phyloP scores from a whole-genome alignment of 805 yeast species.

The Nakazawaea peltata region DNA sequence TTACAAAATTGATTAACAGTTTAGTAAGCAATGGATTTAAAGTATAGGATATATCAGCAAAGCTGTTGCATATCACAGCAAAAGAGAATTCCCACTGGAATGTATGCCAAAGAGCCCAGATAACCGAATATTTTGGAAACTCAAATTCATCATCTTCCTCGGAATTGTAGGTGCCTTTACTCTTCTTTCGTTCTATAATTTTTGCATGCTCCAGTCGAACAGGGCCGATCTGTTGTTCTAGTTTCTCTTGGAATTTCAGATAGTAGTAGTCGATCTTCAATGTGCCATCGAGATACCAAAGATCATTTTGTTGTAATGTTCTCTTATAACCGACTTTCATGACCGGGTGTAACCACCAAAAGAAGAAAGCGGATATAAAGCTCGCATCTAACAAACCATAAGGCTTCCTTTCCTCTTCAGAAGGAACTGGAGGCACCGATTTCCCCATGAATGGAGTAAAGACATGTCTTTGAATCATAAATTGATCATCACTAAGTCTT shows the following conservation, averaged over 20 bases:
- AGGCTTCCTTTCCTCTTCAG: constrained; percentile 34
- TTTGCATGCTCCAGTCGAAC: constrained; percentile 15
- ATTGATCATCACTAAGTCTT: no score
- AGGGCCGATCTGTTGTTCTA: constrained; percentile 22
- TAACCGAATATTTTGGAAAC: constrained; percentile 32
- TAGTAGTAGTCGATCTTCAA: constrained; percentile 33
- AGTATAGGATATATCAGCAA: constrained; percentile 27
- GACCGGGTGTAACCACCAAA: constrained; percentile 66
- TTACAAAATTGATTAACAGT: constrained; percentile 56
- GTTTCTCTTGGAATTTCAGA: constrained; percentile 23
- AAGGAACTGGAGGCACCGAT: constrained; percentile 36
- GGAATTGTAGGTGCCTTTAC: constrained; percentile 18
- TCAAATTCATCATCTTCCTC: constrained; percentile 23
- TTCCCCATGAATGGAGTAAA: constrained; percentile 25
- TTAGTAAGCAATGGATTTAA: constrained; percentile 39
- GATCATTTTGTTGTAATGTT: constrained; percentile 58
- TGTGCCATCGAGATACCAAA: constrained; percentile 36
- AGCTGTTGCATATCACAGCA: no score
- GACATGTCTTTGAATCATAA: no score
- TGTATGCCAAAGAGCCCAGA: constrained; percentile 34
- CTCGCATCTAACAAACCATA: constrained; percentile 28
- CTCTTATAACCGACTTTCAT: constrained; percentile 62
- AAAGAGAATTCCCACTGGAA: constrained; percentile 35
- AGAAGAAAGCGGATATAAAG: no score
- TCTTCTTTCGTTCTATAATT: constrained; percentile 17